Evolutionary conservation across 108 stramenopile species (phyloP).

Genomic region (Bacterosira constricta): DNA sequence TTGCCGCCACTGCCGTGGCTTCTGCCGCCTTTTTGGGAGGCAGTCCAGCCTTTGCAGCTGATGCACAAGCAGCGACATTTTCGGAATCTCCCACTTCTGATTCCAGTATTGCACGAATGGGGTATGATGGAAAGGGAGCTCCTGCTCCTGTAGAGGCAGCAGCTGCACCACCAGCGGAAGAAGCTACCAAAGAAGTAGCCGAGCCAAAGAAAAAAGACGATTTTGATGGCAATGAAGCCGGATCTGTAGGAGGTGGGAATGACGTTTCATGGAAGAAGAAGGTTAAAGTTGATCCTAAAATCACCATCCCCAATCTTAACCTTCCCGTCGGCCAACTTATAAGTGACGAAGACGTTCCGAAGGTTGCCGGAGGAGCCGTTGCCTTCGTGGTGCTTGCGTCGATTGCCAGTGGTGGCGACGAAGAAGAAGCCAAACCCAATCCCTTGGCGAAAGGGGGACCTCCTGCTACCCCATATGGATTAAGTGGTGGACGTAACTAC

Average conservation of each 20-base stretch:
- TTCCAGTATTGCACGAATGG: not conserved
- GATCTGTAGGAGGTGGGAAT: not conserved
- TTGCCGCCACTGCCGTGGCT: not conserved
- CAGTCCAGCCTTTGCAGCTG: not conserved
- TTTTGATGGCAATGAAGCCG: not conserved
- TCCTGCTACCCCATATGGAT: conserved; percentile 35
- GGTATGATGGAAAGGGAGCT: not conserved
- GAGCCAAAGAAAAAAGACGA: not conserved
- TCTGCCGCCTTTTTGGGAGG: not conserved
- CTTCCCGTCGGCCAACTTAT: not conserved
- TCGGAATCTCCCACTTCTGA: conserved; percentile 9
- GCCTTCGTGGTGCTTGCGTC: not conserved
- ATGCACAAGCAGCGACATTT: not conserved
- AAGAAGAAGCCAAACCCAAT: not conserved
- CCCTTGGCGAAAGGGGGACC: not conserved
- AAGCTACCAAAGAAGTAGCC: not conserved
- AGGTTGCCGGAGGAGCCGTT: not conserved
- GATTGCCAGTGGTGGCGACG: not conserved
- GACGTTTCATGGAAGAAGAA: too few species aligned
- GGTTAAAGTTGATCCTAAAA: not conserved
- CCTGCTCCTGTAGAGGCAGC: not conserved
- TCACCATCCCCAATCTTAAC: not conserved
- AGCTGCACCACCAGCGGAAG: not conserved
- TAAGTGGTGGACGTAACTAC: conserved; percentile 19
- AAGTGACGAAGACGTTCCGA: not conserved